phyloP scores from a whole-genome alignment of 805 yeast genomes.

The Nakazawaea pomicola region DNA sequence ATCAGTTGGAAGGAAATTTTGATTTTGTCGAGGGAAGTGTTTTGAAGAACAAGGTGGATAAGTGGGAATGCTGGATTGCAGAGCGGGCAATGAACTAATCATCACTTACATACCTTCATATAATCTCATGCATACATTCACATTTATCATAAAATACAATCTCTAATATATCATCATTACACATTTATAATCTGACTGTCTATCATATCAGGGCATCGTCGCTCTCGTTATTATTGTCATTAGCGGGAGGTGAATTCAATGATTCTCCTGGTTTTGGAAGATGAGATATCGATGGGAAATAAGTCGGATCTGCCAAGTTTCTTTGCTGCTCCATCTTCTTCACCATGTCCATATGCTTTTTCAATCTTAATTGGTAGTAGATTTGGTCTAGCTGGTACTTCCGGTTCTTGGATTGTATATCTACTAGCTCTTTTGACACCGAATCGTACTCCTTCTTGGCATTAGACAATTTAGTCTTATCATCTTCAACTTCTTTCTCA shows the following conservation, averaged over 20 bases:
- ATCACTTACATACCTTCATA: not conserved
- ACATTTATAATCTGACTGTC: not conserved
- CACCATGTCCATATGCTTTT: slow-evolving; percentile 28
- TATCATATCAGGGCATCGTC: too few relatives aligned
- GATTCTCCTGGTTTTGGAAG: slow-evolving; percentile 15
- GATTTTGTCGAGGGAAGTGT: slow-evolving; percentile 74
- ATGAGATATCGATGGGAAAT: slow-evolving; percentile 32
- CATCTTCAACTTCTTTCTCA: slow-evolving; percentile 13
- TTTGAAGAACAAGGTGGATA: slow-evolving; percentile 43
- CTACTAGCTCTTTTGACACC: slow-evolving; percentile 12
- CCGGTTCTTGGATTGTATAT: slow-evolving; percentile 29
- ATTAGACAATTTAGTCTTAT: slow-evolving; percentile 10
- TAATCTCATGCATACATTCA: slow-evolving; percentile 1
- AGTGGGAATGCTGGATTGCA: slow-evolving; percentile 78
- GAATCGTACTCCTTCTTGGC: slow-evolving; percentile 18
- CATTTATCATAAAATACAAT: too few relatives aligned
- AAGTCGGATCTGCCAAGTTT: slow-evolving; percentile 23
- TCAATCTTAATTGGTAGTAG: slow-evolving; percentile 37
- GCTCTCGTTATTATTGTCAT: not conserved
- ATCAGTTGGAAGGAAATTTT: slow-evolving; percentile 65
- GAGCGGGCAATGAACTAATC: slow-evolving; percentile 60
- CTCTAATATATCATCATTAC: not conserved
- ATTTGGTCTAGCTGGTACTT: slow-evolving; percentile 34
- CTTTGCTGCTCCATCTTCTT: slow-evolving; percentile 22
- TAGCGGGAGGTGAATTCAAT: not conserved